Percentiles rank a stretch among this genome's conserved stretches.
Conservation (phyloP, 2,329 filamentous ascomycete species). For the Cadophora sp. region DNA sequence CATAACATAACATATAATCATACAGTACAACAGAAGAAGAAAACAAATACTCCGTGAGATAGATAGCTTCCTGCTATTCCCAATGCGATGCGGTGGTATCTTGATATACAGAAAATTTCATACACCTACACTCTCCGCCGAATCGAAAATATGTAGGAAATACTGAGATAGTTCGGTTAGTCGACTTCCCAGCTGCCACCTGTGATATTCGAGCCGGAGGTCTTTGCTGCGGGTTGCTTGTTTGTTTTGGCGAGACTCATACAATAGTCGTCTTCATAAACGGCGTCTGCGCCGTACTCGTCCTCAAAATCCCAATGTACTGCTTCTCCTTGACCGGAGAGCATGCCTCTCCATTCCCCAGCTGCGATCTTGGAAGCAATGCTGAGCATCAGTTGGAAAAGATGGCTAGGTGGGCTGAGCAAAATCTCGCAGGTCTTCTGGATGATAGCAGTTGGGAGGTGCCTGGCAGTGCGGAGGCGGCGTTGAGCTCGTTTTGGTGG, state of each 20-base stretch:
- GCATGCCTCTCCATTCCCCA: slow-evolving; percentile 67
- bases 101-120: slow-evolving; percentile 17
- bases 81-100: slow-evolving; percentile 20
- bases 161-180: neutral
- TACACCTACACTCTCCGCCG: slow-evolving; percentile 12
- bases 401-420: slow-evolving; percentile 79
- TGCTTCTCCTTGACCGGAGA: slow-evolving; percentile 60
- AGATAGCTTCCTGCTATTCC: slow-evolving; percentile 4
- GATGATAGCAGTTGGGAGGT: slow-evolving; percentile 69
- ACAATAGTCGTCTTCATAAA: slow-evolving; percentile 65
- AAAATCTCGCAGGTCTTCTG: slow-evolving; percentile 80
- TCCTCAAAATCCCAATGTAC: slow-evolving; percentile 65
- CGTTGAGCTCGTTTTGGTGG: slow-evolving; percentile 52
- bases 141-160: slow-evolving; percentile 9
- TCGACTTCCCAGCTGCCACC: slow-evolving; percentile 34
- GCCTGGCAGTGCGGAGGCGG: slow-evolving; percentile 54
- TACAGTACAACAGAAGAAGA: slow-evolving; percentile 1
- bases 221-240: slow-evolving; percentile 11
- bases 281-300: slow-evolving; percentile 55
- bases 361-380: slow-evolving; percentile 79
- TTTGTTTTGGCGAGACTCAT: slow-evolving; percentile 43
- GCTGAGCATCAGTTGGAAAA: slow-evolving; percentile 79
- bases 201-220: slow-evolving; percentile 14
- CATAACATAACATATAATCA: neutral
- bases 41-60: slow-evolving; percentile 6